A percentile compares a stretch with the other conserved stretches of the same genome.
phyloP scores from a whole-genome alignment of 2,329 filamentous ascomycete genomes.

The Metarhizium humberi region DNA sequence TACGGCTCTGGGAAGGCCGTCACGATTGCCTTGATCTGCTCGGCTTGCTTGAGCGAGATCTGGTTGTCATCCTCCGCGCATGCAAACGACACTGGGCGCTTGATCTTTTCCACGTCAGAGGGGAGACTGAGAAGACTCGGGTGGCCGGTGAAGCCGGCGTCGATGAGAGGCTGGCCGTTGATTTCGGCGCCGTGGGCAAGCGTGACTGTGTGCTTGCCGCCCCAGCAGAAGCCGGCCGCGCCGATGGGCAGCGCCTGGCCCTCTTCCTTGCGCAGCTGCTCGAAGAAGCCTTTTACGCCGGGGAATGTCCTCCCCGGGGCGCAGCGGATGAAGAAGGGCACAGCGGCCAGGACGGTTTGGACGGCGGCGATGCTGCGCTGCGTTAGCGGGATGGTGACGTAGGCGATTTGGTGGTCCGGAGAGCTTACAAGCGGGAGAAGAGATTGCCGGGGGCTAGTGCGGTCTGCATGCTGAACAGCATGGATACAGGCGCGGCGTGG shows the following conservation, averaged over 20 bases:
- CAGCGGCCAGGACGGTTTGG: constrained; percentile 13
- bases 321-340: constrained; percentile 24
- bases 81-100: constrained; percentile 35
- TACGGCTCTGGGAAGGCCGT: constrained; percentile 20
- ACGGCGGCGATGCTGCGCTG: constrained; percentile 16
- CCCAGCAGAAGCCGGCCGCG: constrained; percentile 55
- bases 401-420: background rate
- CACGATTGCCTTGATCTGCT: constrained; percentile 24
- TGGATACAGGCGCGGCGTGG: constrained; percentile 18
- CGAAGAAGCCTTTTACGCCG: constrained; percentile 26
- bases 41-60: constrained; percentile 22
- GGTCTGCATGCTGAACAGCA: constrained; percentile 19
- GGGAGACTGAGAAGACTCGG: constrained; percentile 39
- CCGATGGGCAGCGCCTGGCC: constrained; percentile 29
- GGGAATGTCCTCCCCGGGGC: constrained; percentile 21
- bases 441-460: constrained; percentile 13
- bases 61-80: constrained; percentile 35
- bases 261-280: constrained; percentile 24
- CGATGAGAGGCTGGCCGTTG: constrained; percentile 30
- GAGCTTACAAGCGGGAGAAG: constrained; percentile 18
- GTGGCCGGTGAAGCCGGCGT: constrained; percentile 44
- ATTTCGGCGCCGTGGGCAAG: constrained; percentile 30
- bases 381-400: background rate
- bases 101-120: constrained; percentile 34
- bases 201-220: constrained; percentile 44